These are phyloP conservation scores for Fonsecaea multimorphosa DNA, from an alignment of 2,329 filamentous ascomycete genomes.

Conservation along the genomic window DNA sequence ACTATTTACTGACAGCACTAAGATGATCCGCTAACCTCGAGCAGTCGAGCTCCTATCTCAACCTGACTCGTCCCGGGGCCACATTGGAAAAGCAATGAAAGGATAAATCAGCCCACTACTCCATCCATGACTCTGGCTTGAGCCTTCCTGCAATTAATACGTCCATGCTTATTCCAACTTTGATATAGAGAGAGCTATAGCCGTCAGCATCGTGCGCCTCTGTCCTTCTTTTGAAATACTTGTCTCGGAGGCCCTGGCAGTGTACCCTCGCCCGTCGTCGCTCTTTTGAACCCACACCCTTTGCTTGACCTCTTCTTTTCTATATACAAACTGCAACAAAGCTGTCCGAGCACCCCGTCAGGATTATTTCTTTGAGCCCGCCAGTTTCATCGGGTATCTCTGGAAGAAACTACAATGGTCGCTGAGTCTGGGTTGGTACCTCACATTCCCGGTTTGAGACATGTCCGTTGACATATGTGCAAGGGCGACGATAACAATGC, in stretches of 20 bases:
- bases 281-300: constrained; percentile 1
- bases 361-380: neutral
- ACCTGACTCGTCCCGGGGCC: constrained; percentile 9
- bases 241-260: neutral
- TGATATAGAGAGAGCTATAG: constrained; percentile 5
- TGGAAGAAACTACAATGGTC: constrained; percentile 15
- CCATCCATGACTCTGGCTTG: constrained; percentile 13
- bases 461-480: constrained; percentile 29
- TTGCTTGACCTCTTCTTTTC: neutral
- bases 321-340: neutral
- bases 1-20: constrained; percentile 7
- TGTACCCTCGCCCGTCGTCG: neutral
- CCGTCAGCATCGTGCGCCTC: neutral
- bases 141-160: constrained; percentile 10
- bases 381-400: constrained; percentile 4
- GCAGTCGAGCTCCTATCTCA: constrained; percentile 10
- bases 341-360: neutral
- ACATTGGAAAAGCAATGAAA: constrained; percentile 14
- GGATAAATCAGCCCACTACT: constrained; percentile 15
- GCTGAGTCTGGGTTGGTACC: constrained; percentile 29
- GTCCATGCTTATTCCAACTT: constrained; percentile 1
- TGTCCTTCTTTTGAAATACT: neutral
- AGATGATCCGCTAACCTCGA: constrained; percentile 11
- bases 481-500: constrained; percentile 28
- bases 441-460: constrained; percentile 30